Evolutionary conservation across 108 stramenopile species (phyloP), one percentile per base, ranked within the genome.

Genomic region (Skeletonema potamos): DNA sequence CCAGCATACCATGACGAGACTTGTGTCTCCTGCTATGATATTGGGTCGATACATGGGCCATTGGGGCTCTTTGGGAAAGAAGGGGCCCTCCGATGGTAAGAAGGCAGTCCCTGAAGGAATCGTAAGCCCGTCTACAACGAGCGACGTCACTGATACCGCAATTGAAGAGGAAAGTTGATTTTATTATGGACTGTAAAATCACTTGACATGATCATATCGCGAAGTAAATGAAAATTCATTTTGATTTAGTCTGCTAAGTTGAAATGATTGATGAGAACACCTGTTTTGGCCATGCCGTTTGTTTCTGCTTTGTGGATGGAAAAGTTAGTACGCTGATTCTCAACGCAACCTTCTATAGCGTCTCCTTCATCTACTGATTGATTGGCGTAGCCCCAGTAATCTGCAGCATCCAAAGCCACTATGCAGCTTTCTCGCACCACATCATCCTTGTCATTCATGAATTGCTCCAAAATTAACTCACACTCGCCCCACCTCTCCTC

Each of bases 351-450:
- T 44, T 0, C 57, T 5, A 32, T 36, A 22, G 41, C 27, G 15
- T 66, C 22, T 39, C 37, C 39, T 6, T 57, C 70, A 7, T 62
- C 30, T 2, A 51, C 46, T 29, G 54, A 18, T 54, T 34, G 29
- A 6, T 18, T 37, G 28, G 34, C 51, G 41, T 91, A 87, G n/a
- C 90, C 90, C 89, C 89, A 98, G 71, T 99, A 99, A 75, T 98
- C 97, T 26, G 93, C 96, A 27, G 96, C 96, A 85, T 99, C 97
- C 73, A 99, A 84, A 4, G 98, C 98, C 0, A 98, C 97, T 62
- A 96, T 69, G 66, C 96, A 97, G 62, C 89, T 88, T 85, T 99
- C 97, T 39, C 90, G 79, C 30, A 95, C 90, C 22, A 93, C 87
- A 28, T 57, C 81, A 65, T 85, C 81, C 13, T 85, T 60, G 79